Evolutionary conservation across 2,329 filamentous ascomycete genomes (phyloP), one percentile per base, ranked within the genome.

Genomic region (Ophiostoma australiae): DNA sequence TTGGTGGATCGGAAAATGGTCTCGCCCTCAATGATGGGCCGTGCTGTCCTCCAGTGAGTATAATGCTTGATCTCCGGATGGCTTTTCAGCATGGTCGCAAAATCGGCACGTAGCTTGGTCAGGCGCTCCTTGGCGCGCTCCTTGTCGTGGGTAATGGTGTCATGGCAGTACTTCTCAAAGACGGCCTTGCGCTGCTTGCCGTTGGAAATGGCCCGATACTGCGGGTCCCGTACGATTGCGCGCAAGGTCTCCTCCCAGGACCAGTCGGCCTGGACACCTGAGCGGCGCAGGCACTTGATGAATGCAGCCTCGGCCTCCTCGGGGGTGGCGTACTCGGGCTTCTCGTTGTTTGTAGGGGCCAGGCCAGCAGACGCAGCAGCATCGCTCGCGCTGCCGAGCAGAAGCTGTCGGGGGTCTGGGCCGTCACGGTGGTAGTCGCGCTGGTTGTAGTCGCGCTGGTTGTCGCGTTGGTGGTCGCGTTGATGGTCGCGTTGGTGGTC

Each of bases 1-100:
- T 91, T 91, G 63, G 94, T 94, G 39, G 93, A 94, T 76, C 93
- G 90, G 82, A 98, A 99, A 72, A 97, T 95, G 67, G 93, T 95
- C 83, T 99, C 95, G 68, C 91, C 91, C 80, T 98, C 93, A 73
- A 99, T 93, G 74, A 97, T 96, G 11, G 93, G 93, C 68, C 92
- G 90, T 70, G 94, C 95, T 20, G 93, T 97, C 85, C 93, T 97
- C 95, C 95, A 99, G 73, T 93, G 91, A 61, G 94, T 97, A 80
- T 96, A 97, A 79, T 97, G 89, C 80, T 94, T 95, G 80, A 99
- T 98, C 80, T 99, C 95, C 73, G 94, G 93, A 80, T 99, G 94
- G 75, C 93, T 94, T 81, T 91, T 93, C 75, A 99, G 86, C 95
- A 99, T 99, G 70, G 90, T 94, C 75, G 91, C 91, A 80, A 99